Percentiles rank a stretch among this genome's conserved stretches.
phyloP scores from a whole-genome alignment of 768 basidiomycete genomes.

The Tylopilus felleus region DNA sequence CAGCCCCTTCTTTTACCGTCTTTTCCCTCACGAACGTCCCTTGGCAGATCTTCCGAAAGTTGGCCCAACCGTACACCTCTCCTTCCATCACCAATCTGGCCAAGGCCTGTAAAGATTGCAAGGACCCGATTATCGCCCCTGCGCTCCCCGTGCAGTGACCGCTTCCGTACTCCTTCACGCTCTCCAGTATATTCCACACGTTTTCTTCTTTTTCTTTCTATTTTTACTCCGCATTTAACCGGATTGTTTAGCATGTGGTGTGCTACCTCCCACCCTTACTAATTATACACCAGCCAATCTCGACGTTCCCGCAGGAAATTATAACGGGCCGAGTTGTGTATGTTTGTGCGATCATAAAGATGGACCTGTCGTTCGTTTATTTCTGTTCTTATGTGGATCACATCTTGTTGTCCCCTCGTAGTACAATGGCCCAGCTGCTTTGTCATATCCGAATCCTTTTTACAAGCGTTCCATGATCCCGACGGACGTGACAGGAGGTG shows the following conservation, averaged over 20 bases:
- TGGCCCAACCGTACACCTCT: slow-evolving; percentile 20
- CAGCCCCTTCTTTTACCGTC: slow-evolving; percentile 1
- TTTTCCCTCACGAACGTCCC: background rate
- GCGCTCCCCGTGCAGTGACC: slow-evolving; percentile 24
- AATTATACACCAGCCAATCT: slow-evolving; percentile 13
- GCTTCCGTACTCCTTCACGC: background rate
- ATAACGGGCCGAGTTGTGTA: slow-evolving; percentile 11
- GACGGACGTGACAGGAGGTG: slow-evolving; percentile 7
- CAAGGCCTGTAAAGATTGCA: slow-evolving; percentile 21
- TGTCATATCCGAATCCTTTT: background rate
- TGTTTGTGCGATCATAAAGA: slow-evolving; percentile 12
- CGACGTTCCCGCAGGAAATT: slow-evolving; percentile 18
- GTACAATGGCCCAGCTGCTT: slow-evolving; percentile 1
- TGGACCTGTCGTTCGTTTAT: slow-evolving; percentile 14
- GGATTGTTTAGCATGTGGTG: slow-evolving; percentile 16
- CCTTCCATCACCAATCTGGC: slow-evolving; percentile 1
- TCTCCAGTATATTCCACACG: background rate
- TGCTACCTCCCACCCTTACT: slow-evolving; percentile 9
- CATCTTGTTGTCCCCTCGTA: slow-evolving; percentile 4
- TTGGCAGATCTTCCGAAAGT: slow-evolving; percentile 32
- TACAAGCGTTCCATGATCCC: background rate
- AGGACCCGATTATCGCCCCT: slow-evolving; percentile 17
- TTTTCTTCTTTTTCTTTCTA: background rate
- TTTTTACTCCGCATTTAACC: slow-evolving; percentile 4
- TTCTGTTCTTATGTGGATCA: slow-evolving; percentile 6